A percentile compares a stretch with the other conserved stretches of the same genome.
Conservation (phyloP, 129 eudicot species). For the Escallonia herrerae region DNA sequence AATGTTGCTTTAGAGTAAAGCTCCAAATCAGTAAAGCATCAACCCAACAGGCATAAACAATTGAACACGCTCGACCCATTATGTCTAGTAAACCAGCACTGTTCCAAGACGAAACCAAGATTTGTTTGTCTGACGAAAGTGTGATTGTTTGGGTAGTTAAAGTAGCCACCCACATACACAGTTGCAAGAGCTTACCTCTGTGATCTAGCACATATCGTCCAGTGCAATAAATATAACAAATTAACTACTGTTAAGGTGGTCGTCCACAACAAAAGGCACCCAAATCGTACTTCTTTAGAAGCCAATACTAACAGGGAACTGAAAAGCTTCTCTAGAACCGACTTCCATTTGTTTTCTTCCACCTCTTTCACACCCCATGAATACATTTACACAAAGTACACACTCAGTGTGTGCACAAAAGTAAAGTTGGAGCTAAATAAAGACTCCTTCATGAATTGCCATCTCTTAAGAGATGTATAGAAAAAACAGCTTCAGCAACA, state of each 20-base stretch:
- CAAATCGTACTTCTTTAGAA: not conserved
- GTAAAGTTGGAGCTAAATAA: not conserved
- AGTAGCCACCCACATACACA: not conserved
- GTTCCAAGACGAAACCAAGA: not conserved
- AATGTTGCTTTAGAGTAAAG: not conserved
- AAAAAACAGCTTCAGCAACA: not conserved
- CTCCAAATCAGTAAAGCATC: not conserved
- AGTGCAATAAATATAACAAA: not conserved
- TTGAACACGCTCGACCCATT: not conserved
- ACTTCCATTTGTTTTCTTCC: not conserved
- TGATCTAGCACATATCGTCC: not conserved
- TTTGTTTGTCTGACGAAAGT: not conserved
- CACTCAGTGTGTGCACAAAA: not conserved
- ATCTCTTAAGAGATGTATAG: not conserved
- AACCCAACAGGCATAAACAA: not conserved
- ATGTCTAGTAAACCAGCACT: not conserved
- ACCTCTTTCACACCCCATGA: not conserved
- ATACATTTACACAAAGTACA: not conserved
- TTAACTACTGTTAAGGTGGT: not conserved
- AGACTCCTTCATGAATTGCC: not conserved
- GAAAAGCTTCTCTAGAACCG: not conserved
- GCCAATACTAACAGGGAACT: not conserved
- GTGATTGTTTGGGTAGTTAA: not conserved
- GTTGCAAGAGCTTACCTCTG: not conserved
- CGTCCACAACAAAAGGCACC: slow-evolving; percentile 1